These are phyloP conservation scores for Fusarium annulatum DNA, from an alignment of 2,329 filamentous ascomycete species.

Conservation along the genomic window DNA sequence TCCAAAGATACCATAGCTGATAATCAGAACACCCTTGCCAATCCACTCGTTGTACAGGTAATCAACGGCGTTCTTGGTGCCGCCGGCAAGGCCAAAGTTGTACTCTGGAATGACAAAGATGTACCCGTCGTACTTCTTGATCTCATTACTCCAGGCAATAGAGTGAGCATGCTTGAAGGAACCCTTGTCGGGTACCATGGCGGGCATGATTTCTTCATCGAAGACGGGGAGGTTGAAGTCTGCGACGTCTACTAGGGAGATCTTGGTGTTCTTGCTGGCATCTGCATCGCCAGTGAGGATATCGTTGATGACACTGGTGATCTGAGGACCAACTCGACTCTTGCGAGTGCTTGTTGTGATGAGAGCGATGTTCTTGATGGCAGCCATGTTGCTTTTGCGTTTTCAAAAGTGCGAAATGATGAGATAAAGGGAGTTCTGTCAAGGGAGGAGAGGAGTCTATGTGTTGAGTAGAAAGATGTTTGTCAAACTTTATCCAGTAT, in stretches of 20 bases:
- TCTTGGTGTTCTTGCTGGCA: background rate
- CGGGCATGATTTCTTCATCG: constrained; percentile 56
- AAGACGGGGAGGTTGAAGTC: constrained; percentile 55
- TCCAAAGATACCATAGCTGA: constrained; percentile 34
- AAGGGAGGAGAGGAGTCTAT: background rate
- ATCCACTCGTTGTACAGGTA: constrained; percentile 67
- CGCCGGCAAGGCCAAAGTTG: constrained; percentile 65
- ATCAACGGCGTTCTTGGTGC: constrained; percentile 71
- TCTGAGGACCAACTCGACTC: constrained; percentile 7
- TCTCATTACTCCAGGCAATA: constrained; percentile 57
- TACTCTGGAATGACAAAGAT: constrained; percentile 66
- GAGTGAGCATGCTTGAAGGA: constrained; percentile 55
- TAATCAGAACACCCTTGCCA: constrained; percentile 22
- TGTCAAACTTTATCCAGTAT: no score
- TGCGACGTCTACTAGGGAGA: constrained; percentile 16
- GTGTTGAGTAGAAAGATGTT: background rate
- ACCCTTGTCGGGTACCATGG: constrained; percentile 49
- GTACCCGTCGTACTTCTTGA: constrained; percentile 59
- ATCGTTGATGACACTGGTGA: constrained; percentile 2
- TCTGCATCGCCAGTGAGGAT: constrained; percentile 16
- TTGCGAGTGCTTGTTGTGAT: constrained; percentile 25
- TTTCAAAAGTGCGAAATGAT: fast-evolving
- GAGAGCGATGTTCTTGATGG: constrained; percentile 20
- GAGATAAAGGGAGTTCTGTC: background rate
- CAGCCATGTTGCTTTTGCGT: background rate